A percentile compares a stretch with the other conserved stretches of the same genome.
Conservation (phyloP, 352 stramenopile genomes). For the Phytopythium ostracodes region DNA sequence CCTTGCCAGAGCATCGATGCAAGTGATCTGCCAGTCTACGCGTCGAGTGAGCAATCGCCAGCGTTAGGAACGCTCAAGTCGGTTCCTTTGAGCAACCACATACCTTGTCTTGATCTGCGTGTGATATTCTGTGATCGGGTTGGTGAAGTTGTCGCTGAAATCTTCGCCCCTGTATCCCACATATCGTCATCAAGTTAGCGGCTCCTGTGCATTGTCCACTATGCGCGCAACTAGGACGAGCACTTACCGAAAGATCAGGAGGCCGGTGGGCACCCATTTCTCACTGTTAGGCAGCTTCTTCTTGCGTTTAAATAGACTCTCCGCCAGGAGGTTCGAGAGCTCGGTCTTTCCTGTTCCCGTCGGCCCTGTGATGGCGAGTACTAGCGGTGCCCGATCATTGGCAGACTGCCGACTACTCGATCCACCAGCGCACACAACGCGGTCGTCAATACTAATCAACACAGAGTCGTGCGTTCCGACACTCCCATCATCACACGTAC, state of each 20-base stretch:
- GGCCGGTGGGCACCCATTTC: slow-evolving; percentile 55
- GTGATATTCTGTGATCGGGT: slow-evolving; percentile 81
- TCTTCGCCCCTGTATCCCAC: slow-evolving; percentile 84
- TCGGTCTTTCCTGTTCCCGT: slow-evolving; percentile 91
- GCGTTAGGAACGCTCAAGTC: too few species aligned
- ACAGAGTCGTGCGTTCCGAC: too few species aligned
- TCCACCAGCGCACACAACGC: too few species aligned
- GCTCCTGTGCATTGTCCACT: too few species aligned
- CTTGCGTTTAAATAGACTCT: slow-evolving; percentile 80
- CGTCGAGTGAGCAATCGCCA: too few species aligned
- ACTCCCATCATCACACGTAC: slow-evolving; percentile 22
- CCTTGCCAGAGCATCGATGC: slow-evolving; percentile 76
- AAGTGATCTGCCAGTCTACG: slow-evolving; percentile 77
- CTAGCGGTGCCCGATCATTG: slow-evolving; percentile 68
- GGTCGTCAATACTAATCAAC: too few species aligned
- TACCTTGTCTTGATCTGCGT: slow-evolving; percentile 81
- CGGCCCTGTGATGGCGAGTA: slow-evolving; percentile 86
- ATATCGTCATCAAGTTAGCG: too few species aligned
- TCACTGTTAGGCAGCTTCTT: slow-evolving; percentile 68
- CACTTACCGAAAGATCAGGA: slow-evolving; percentile 72
- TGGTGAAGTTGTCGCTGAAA: slow-evolving; percentile 81
- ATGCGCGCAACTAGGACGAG: too few species aligned
- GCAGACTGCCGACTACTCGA: slow-evolving; percentile 43
- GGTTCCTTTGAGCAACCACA: too few species aligned
- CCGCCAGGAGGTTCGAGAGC: slow-evolving; percentile 78